These are phyloP conservation scores for Penicillium tannophilum DNA, from an alignment of 495 filamentous ascomycete genomes.

Conservation along the genomic window DNA sequence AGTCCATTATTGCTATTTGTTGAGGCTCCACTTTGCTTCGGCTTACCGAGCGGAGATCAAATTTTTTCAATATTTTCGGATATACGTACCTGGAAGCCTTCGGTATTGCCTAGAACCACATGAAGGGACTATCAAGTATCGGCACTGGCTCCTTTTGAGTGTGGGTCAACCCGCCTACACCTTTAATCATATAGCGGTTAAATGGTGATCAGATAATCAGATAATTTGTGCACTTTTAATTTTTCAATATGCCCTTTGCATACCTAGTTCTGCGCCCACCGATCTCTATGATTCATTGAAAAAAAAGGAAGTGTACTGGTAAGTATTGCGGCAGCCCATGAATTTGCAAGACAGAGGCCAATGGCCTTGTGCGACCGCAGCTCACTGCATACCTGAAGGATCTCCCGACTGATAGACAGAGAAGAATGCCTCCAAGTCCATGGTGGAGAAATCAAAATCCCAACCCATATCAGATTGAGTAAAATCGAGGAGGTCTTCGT, in stretches of 20 bases:
- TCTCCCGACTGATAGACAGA: slow-evolving; percentile 35
- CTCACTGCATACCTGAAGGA: background rate
- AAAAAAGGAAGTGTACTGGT: too few relatives aligned
- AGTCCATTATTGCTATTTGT: background rate
- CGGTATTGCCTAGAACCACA: too few relatives aligned
- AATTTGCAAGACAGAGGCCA: background rate
- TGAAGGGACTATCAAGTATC: too few relatives aligned
- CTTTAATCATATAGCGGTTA: too few relatives aligned
- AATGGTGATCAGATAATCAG: too few relatives aligned
- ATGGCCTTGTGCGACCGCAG: background rate
- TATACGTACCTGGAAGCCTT: background rate
- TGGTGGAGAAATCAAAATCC: slow-evolving; percentile 50
- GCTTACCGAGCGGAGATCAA: background rate
- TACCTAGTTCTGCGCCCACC: too few relatives aligned
- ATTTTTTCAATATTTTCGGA: background rate
- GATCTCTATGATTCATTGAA: too few relatives aligned
- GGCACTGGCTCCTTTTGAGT: too few relatives aligned
- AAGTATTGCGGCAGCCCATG: background rate
- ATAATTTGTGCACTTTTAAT: too few relatives aligned
- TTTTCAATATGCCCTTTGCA: too few relatives aligned
- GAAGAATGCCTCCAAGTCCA: slow-evolving; percentile 48
- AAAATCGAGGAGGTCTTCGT: slow-evolving; percentile 43
- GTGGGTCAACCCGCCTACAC: too few relatives aligned
- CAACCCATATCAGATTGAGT: slow-evolving; percentile 49
- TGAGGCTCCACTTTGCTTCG: background rate